A percentile compares a stretch with the other conserved stretches of the same genome.
phyloP scores from a whole-genome alignment of 192 early-diverging fungal genomes.

The Coemansia sp. region DNA sequence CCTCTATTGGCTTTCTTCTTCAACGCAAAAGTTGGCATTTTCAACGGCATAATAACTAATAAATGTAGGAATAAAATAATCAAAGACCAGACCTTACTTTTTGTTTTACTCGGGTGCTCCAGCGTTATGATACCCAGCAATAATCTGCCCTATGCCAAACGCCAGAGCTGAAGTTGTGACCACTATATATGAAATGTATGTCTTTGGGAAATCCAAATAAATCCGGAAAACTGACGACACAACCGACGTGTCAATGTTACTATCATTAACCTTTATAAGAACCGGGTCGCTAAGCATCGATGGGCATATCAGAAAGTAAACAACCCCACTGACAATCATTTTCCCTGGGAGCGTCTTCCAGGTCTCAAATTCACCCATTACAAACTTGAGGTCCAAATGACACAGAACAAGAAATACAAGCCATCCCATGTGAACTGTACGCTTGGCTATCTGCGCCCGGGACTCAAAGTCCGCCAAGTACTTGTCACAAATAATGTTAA shows the following conservation, averaged over 20 bases:
- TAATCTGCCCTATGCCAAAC: neutral
- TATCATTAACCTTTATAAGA: neutral
- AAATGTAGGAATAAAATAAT: neutral
- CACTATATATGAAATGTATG: neutral
- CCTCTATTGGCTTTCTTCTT: neutral
- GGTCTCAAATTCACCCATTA: neutral
- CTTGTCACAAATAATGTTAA: neutral
- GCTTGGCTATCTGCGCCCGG: conserved; percentile 4
- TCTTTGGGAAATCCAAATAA: neutral
- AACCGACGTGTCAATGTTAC: neutral
- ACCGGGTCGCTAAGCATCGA: conserved; percentile 6
- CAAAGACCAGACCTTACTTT: neutral
- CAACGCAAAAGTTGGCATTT: neutral
- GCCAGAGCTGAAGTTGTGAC: neutral
- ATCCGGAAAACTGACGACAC: neutral
- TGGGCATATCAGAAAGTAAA: neutral
- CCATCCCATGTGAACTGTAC: conserved; percentile 4
- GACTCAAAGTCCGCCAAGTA: conserved; percentile 8
- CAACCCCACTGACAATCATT: conserved; percentile 5
- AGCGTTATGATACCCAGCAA: neutral
- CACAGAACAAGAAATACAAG: neutral
- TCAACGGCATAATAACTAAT: neutral
- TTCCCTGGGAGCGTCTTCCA: neutral
- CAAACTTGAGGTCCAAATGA: neutral
- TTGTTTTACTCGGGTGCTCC: neutral